These are phyloP conservation scores for Candida gorgasii DNA, from an alignment of 805 yeast genomes.

Conservation along the genomic window DNA sequence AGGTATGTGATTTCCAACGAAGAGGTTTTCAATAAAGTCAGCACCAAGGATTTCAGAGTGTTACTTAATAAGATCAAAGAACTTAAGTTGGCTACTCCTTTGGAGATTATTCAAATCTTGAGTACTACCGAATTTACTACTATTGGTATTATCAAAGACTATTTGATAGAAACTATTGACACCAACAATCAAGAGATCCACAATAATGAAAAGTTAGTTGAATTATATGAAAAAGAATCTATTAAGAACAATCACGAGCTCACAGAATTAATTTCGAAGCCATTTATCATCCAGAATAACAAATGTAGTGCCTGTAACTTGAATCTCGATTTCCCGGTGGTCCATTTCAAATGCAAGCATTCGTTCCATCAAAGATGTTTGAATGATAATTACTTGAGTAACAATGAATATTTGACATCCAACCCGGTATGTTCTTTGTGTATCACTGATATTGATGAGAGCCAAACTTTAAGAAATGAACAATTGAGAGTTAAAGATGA, in stretches of 20 bases:
- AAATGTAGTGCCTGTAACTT: constrained; percentile 66
- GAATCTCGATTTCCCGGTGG: constrained; percentile 71
- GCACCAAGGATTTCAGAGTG: constrained; percentile 47
- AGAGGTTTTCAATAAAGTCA: constrained; percentile 50
- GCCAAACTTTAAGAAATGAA: constrained; percentile 55
- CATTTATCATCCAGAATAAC: constrained; percentile 58
- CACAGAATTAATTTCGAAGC: constrained; percentile 46
- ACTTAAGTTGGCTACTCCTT: constrained; percentile 60
- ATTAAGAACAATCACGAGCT: constrained; percentile 53
- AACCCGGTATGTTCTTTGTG: constrained; percentile 67
- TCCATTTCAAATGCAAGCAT: constrained; percentile 85
- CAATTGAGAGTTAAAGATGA: constrained; percentile 66
- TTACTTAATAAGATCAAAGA: constrained; percentile 56
- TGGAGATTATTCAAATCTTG: constrained; percentile 74
- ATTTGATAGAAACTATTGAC: constrained; percentile 61
- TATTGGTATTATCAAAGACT: constrained; percentile 70
- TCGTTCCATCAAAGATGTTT: constrained; percentile 84
- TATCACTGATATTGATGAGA: constrained; percentile 65
- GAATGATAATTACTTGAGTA: constrained; percentile 41
- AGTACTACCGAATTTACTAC: constrained; percentile 56
- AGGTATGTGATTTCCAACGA: constrained; percentile 60
- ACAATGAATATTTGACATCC: constrained; percentile 11
- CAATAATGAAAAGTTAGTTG: constrained; percentile 66
- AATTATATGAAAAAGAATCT: constrained; percentile 69
- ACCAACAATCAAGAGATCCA: constrained; percentile 62